These are phyloP conservation scores for Nemania abortiva DNA, from an alignment of 2,329 filamentous ascomycete genomes.

Conservation along the genomic window DNA sequence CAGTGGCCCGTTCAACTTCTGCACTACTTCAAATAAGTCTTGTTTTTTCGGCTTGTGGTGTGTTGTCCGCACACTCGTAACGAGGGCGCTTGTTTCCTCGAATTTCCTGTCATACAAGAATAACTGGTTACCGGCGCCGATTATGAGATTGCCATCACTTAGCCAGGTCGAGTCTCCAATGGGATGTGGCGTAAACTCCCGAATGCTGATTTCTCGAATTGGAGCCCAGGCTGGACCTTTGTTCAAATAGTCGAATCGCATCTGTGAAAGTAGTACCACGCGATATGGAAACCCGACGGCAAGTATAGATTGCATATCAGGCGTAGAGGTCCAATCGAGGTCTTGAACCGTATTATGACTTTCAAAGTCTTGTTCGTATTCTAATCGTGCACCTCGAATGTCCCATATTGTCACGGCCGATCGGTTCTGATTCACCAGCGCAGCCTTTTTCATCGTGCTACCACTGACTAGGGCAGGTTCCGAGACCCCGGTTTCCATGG, in stretches of 20 bases:
- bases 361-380: conserved; percentile 82
- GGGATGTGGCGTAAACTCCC: conserved; percentile 85
- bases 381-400: conserved; percentile 81
- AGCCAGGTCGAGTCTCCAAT: conserved; percentile 96
- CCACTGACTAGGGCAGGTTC: conserved; percentile 84
- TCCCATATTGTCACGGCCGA: conserved; percentile 93
- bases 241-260: conserved; percentile 92
- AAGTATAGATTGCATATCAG: conserved; percentile 87
- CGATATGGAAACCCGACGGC: conserved; percentile 93
- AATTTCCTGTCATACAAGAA: conserved; percentile 86
- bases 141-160: conserved; percentile 83
- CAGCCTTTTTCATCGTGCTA: conserved; percentile 87
- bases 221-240: conserved; percentile 90
- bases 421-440: conserved; percentile 79
- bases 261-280: conserved; percentile 84
- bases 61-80: conserved; percentile 64
- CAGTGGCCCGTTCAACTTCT: conserved; percentile 85
- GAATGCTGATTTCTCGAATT: conserved; percentile 83
- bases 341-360: conserved; percentile 82
- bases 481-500: conserved; percentile 80
- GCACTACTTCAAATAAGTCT: conserved; percentile 85
- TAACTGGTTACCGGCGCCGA: conserved; percentile 91
- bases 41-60: conserved; percentile 64
- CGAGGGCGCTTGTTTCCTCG: conserved; percentile 70
- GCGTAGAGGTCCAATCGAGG: conserved; percentile 93